Percentiles rank a stretch among this genome's conserved stretches.
phyloP scores from a whole-genome alignment of 139 green algal species.

The Picochlorum sp. region DNA sequence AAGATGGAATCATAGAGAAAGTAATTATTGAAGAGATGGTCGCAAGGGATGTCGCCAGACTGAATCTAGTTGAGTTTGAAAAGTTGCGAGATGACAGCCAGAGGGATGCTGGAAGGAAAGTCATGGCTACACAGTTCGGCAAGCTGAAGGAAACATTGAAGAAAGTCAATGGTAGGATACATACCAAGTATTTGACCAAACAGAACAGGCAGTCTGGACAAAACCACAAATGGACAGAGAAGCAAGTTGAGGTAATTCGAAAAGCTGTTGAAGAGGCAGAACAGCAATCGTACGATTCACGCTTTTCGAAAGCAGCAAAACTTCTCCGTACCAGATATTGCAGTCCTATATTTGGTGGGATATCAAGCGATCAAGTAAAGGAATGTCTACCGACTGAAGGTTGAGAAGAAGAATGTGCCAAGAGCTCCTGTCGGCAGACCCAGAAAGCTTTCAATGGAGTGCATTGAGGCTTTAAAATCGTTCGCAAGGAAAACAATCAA shows the following conservation, averaged over 20 bases:
- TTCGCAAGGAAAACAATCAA: background rate
- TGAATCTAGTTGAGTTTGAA: background rate
- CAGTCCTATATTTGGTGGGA: background rate
- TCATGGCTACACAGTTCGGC: background rate
- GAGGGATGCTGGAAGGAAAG: background rate
- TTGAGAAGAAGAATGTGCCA: background rate
- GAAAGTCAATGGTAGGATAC: background rate
- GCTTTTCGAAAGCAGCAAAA: background rate
- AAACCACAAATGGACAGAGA: background rate
- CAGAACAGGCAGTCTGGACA: background rate
- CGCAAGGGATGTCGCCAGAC: background rate
- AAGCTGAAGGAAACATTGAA: background rate
- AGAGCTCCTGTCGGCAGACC: background rate
- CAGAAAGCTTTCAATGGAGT: background rate
- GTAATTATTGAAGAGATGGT: slow-evolving; percentile 1
- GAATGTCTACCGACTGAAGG: background rate
- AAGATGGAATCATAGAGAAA: background rate
- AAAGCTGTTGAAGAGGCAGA: background rate
- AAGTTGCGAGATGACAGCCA: background rate
- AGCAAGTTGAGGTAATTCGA: background rate
- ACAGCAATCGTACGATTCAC: background rate
- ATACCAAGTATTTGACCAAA: background rate
- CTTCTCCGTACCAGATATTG: background rate
- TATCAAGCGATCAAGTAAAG: background rate
- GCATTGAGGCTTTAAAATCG: background rate